phyloP scores from a whole-genome alignment of 306 rosid genomes.

The Corylus heterophylla region DNA sequence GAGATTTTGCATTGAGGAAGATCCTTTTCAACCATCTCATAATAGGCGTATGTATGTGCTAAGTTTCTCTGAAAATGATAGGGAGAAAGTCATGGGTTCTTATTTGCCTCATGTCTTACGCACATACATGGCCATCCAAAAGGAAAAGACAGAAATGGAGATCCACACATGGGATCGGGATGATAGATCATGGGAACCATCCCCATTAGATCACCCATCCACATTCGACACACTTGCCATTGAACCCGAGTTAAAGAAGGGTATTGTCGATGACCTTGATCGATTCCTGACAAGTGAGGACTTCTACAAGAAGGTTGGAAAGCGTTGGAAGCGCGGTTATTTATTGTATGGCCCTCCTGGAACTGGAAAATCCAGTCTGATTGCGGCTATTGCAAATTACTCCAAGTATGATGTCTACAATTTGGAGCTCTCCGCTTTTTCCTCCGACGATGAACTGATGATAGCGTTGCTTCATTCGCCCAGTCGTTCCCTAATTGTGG shows the following conservation, averaged over 20 bases:
- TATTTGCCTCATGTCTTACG: constrained; percentile 26
- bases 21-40: no score
- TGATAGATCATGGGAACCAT: constrained; percentile 7
- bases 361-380: constrained; percentile 45
- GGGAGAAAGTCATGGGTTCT: background rate
- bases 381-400: constrained; percentile 42
- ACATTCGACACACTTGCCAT: constrained; percentile 38
- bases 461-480: constrained; percentile 21
- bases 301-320: constrained; percentile 41
- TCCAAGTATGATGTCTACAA: constrained; percentile 43
- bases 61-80: constrained; percentile 29
- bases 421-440: constrained; percentile 35
- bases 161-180: background rate
- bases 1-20: constrained; percentile 4
- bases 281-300: constrained; percentile 42
- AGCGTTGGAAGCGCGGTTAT: constrained; percentile 51
- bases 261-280: constrained; percentile 30
- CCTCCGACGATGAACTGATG: constrained; percentile 26
- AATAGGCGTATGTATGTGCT: background rate
- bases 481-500: constrained; percentile 36
- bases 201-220: constrained; percentile 33
- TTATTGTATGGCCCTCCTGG: constrained; percentile 44
- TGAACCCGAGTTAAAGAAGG: constrained; percentile 32
- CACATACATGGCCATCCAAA: constrained; percentile 12
- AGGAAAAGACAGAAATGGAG: constrained; percentile 17